A percentile compares a stretch with the other conserved stretches of the same genome.
These are phyloP conservation scores for Neohortaea acidophila DNA, from an alignment of 495 filamentous ascomycete species.

Conservation along the genomic window DNA sequence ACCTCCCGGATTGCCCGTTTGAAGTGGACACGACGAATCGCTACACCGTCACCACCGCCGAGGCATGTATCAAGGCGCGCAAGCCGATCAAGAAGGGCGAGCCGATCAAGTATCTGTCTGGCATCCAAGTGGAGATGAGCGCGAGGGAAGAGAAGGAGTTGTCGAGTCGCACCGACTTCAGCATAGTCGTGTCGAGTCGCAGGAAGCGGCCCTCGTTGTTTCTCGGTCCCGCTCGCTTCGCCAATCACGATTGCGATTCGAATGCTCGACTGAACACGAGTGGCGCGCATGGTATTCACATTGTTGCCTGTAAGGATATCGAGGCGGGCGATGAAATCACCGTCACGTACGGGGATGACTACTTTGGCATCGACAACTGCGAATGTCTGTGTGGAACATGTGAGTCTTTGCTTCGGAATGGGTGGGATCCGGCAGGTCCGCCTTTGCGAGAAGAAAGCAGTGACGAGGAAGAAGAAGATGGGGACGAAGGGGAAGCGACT, in stretches of 20 bases:
- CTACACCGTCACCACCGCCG: slow-evolving; percentile 78
- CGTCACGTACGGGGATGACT: slow-evolving; percentile 85
- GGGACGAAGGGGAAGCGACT: neutral
- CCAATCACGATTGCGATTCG: slow-evolving; percentile 92
- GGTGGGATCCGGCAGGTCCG: slow-evolving; percentile 44
- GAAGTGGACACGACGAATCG: slow-evolving; percentile 90
- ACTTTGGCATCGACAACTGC: slow-evolving; percentile 88
- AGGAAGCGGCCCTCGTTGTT: slow-evolving; percentile 80
- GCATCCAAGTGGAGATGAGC: slow-evolving; percentile 79
- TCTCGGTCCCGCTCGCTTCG: slow-evolving; percentile 85
- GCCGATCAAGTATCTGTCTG: slow-evolving; percentile 75
- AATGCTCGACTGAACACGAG: slow-evolving; percentile 75
- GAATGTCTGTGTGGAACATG: slow-evolving; percentile 89
- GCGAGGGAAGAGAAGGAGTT: slow-evolving; percentile 74
- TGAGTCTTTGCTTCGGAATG: slow-evolving; percentile 59
- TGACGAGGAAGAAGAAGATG: slow-evolving; percentile 18
- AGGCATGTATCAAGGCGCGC: slow-evolving; percentile 77
- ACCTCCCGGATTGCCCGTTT: slow-evolving; percentile 81
- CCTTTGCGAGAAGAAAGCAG: slow-evolving; percentile 12
- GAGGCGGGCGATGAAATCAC: slow-evolving; percentile 86
- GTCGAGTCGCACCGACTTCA: slow-evolving; percentile 78
- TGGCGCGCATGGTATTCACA: slow-evolving; percentile 72
- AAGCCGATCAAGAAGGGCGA: slow-evolving; percentile 63
- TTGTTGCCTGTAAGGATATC: slow-evolving; percentile 66
- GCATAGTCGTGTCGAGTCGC: slow-evolving; percentile 82